Conservation (phyloP, 192 early-diverging fungal genomes). For the Umbelopsis sp. region DNA sequence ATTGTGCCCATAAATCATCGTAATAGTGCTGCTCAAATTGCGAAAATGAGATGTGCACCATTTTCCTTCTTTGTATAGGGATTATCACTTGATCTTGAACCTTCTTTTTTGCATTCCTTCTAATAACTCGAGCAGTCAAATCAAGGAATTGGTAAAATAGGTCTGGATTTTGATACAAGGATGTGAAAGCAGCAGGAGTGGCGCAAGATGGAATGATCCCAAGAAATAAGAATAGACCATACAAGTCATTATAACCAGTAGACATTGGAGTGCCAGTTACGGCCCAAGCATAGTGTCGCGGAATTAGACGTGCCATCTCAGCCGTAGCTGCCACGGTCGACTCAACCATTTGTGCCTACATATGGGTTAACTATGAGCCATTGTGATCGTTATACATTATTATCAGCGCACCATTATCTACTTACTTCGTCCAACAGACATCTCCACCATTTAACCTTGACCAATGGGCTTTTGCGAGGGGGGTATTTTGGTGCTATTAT, state of each 20-base stretch:
- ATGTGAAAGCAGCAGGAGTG: conserved; percentile 23
- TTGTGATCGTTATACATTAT: no score
- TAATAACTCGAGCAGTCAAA: conserved; percentile 44
- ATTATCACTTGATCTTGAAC: conserved; percentile 55
- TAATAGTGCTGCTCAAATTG: conserved; percentile 63
- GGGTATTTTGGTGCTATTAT: conserved; percentile 31
- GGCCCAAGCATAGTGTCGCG: conserved; percentile 61
- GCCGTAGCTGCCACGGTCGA: conserved; percentile 43
- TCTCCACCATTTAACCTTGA: conserved; percentile 59
- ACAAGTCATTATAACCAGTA: conserved; percentile 47
- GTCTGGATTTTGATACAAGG: conserved; percentile 16
- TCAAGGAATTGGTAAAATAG: conserved; percentile 32
- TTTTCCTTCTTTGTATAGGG: conserved; percentile 51
- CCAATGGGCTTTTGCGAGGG: conserved; percentile 46
- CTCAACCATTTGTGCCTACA: conserved; percentile 67
- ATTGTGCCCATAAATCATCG: conserved; percentile 49
- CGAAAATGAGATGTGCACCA: conserved; percentile 52
- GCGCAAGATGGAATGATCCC: conserved; percentile 38
- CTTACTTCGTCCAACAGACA: conserved; percentile 60
- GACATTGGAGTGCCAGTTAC: conserved; percentile 64
- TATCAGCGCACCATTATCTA: neutral
- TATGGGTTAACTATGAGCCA: neutral
- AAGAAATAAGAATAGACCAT: conserved; percentile 56
- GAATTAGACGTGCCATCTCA: conserved; percentile 58
- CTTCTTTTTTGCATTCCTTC: conserved; percentile 57